phyloP scores from a whole-genome alignment of 768 basidiomycete genomes.

The Trametes coccinea region DNA sequence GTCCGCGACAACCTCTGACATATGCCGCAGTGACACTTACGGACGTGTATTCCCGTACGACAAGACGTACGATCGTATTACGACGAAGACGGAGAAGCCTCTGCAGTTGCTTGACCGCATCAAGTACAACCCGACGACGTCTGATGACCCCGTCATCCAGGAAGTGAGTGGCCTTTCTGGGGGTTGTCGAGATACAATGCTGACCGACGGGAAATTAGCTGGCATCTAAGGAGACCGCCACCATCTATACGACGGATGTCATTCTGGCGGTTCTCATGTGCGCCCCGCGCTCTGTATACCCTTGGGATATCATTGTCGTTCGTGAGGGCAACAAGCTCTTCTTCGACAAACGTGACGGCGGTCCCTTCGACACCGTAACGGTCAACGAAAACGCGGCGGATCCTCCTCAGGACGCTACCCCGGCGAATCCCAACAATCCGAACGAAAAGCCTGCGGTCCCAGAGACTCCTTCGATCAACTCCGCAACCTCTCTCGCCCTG shows the following conservation, averaged over 20 bases:
- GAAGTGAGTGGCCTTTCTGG: constrained; percentile 50
- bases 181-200: background rate
- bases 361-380: constrained; percentile 94
- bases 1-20: background rate
- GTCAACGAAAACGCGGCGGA: constrained; percentile 99
- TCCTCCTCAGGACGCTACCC: constrained; percentile 81
- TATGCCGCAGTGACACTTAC: constrained; percentile 66
- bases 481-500: constrained; percentile 88
- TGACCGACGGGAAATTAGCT: constrained; percentile 46
- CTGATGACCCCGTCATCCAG: constrained; percentile 96
- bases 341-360: constrained; percentile 97
- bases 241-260: constrained; percentile 91
- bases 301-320: constrained; percentile 97
- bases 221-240: constrained; percentile 76
- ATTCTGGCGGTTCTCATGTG: constrained; percentile 97
- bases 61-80: constrained; percentile 92
- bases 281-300: constrained; percentile 91
- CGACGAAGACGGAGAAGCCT: constrained; percentile 88
- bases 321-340: constrained; percentile 92
- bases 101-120: constrained; percentile 92
- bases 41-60: constrained; percentile 93
- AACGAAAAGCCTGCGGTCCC: constrained; percentile 59
- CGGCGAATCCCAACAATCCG: constrained; percentile 78
- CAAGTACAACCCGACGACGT: constrained; percentile 96
- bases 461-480: constrained; percentile 86